Evolutionary conservation across 805 yeast genomes (phyloP).

Genomic region (Wickerhamiella sorbophila): DNA sequence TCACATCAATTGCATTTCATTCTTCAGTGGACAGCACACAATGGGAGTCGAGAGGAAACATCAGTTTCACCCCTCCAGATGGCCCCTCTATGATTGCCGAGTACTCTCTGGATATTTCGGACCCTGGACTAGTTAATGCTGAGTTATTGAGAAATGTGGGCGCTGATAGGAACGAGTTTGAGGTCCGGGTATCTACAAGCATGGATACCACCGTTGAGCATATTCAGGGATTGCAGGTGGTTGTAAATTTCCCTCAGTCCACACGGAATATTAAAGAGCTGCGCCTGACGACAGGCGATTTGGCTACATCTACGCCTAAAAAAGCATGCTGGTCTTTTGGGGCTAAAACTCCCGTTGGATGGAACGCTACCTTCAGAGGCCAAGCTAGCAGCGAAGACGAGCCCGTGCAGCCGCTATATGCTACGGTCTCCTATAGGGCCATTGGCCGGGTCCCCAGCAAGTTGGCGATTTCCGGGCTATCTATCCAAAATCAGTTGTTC

Average conservation of each 20-base stretch:
- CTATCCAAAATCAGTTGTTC: constrained; percentile 34
- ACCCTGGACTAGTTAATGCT: constrained; percentile 41
- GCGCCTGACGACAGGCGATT: constrained; percentile 66
- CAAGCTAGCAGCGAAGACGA: constrained; percentile 20
- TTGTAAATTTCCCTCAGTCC: constrained; percentile 25
- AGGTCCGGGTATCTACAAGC: constrained; percentile 37
- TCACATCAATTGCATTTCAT: constrained; percentile 31
- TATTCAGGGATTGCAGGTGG: constrained; percentile 35
- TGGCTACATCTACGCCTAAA: constrained; percentile 37
- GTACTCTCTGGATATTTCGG: constrained; percentile 39
- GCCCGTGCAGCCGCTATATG: constrained; percentile 12
- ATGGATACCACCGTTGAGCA: constrained; percentile 32
- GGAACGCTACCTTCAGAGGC: constrained; percentile 55
- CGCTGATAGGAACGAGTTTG: constrained; percentile 41
- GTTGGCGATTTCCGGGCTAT: constrained; percentile 8
- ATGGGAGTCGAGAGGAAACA: constrained; percentile 37
- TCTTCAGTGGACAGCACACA: constrained; percentile 43
- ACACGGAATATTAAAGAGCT: constrained; percentile 32
- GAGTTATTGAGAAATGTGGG: constrained; percentile 45
- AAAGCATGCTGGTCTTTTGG: constrained; percentile 50
- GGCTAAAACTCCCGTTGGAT: constrained; percentile 43
- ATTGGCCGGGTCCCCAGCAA: constrained; percentile 58
- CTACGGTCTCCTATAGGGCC: constrained; percentile 28
- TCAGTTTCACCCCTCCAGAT: constrained; percentile 80
- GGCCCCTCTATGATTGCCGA: constrained; percentile 51